Evolutionary conservation across 2,329 filamentous ascomycete genomes (phyloP).

Genomic region (Cladobotryum mycophilum): DNA sequence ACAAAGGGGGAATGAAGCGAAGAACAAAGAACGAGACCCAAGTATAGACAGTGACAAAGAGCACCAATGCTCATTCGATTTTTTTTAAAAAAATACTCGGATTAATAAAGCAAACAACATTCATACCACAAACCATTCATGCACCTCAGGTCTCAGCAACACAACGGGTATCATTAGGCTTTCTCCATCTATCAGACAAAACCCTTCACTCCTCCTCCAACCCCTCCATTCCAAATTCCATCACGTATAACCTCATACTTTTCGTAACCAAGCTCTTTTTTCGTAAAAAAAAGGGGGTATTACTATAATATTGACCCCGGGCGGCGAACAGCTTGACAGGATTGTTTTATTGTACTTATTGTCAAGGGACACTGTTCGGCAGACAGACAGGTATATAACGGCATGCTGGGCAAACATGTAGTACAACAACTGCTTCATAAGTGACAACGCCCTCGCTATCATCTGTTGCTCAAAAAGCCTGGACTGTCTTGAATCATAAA

Average conservation of each 20-base stretch:
- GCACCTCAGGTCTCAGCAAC: constrained; percentile 14
- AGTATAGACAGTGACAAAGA: too few relatives aligned
- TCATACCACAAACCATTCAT: too few relatives aligned
- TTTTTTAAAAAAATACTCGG: too few relatives aligned
- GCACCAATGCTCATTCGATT: too few relatives aligned
- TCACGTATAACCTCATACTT: constrained; percentile 5
- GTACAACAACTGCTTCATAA: not conserved
- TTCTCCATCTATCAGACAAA: constrained; percentile 22
- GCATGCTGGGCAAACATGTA: not conserved
- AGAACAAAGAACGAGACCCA: not conserved
- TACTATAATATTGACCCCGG: too few relatives aligned
- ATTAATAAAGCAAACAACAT: too few relatives aligned
- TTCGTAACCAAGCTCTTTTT: constrained; percentile 7
- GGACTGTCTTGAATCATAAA: constrained; percentile 5
- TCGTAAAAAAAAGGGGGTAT: not conserved
- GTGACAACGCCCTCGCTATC: constrained; percentile 1
- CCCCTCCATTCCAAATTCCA: constrained; percentile 5
- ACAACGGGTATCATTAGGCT: constrained; percentile 36
- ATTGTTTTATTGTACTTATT: too few relatives aligned
- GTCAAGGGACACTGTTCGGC: too few relatives aligned
- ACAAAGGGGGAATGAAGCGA: constrained; percentile 1
- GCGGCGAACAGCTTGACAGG: too few relatives aligned
- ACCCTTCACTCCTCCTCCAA: constrained; percentile 5
- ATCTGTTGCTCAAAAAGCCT: not conserved
- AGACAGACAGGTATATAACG: too few relatives aligned